Evolutionary conservation across 2,329 filamentous ascomycete genomes (phyloP), one percentile per base, ranked within the genome.

Genomic region (Knoxdaviesia proteae): DNA sequence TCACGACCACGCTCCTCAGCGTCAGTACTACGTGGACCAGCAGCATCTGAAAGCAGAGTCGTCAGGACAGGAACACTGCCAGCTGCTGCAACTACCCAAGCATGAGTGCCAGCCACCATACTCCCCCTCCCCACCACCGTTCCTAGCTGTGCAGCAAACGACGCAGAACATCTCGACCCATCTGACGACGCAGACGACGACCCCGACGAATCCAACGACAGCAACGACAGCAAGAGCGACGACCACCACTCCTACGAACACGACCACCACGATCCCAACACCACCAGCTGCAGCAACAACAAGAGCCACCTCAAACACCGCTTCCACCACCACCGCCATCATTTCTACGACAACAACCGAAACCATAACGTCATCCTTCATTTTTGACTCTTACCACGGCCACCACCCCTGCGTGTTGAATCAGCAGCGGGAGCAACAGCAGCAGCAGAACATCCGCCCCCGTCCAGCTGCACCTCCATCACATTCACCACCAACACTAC

Each of bases 241-340:
- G 38, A 37, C 35, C 38, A 31, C 39, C 38, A 29, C 42, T 32
- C 34, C 36, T 32, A 34, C 38, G 39, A 36, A 37, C 39, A 39
- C 37, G 36, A 31, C 42, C 37, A n/a, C 11, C 11, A 40, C 42
- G 40, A 9, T 34, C 32, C 33, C 38, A 35, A 32, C 44, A 42
- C 9, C 43, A 44, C 9, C 38, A 49, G 34, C 47, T 43, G 41
- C 40, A 37, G 29, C 44, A 45, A 38, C 36, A 38, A 32, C 34
- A 39, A 10, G 38, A 30, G 31, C 20, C 34, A 35, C 38, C 38
- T 34, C 34, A n/a, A 38, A 32, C 37, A 36, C 34, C 29, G 6
- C 40, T 34, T 20, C 29, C 20, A 39, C 34, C 34, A 34, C 7
- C 34, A 41, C 20, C 11, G 20, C 11, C 29, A 29, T n/a, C 33